A percentile compares a stretch with the other conserved stretches of the same genome.
These are phyloP conservation scores for Rutstroemia sp. DNA, from an alignment of 2,329 filamentous ascomycete species.

Conservation along the genomic window DNA sequence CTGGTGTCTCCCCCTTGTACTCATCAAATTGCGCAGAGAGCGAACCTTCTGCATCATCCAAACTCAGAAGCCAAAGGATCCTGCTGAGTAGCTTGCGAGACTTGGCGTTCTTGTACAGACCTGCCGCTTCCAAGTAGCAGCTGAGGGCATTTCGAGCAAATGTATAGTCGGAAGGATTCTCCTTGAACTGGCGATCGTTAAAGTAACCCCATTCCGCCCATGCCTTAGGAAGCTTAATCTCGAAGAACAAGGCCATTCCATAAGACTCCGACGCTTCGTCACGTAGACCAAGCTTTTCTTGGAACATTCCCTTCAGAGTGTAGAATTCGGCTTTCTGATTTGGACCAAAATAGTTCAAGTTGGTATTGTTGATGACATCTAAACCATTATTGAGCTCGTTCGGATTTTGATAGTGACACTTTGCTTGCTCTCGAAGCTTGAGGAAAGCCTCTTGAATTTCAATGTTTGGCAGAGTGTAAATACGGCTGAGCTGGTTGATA, in stretches of 20 bases:
- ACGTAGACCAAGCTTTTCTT: slow-evolving; percentile 86
- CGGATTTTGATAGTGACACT: slow-evolving; percentile 96
- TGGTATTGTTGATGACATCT: slow-evolving; percentile 99
- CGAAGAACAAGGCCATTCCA: slow-evolving; percentile 90
- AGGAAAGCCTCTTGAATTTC: slow-evolving; percentile 99
- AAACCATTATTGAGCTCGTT: slow-evolving; percentile 86
- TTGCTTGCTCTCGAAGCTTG: slow-evolving; percentile 96
- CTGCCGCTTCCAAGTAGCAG: slow-evolving; percentile 92
- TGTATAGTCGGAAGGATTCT: slow-evolving; percentile 72
- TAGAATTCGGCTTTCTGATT: slow-evolving; percentile 99
- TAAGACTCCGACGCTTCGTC: slow-evolving; percentile 91
- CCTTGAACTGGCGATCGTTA: slow-evolving; percentile 94
- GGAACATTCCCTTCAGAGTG: slow-evolving; percentile 98
- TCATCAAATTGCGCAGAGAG: slow-evolving; percentile 85
- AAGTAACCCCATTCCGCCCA: slow-evolving; percentile 99
- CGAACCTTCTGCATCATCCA: slow-evolving; percentile 80
- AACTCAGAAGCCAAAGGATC: slow-evolving; percentile 89
- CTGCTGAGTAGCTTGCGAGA: slow-evolving; percentile 88
- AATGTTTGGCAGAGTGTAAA: slow-evolving; percentile 98
- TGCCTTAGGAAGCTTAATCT: slow-evolving; percentile 89
- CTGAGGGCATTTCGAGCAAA: slow-evolving; percentile 87
- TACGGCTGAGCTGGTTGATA: slow-evolving; percentile 92
- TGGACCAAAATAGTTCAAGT: slow-evolving; percentile 93
- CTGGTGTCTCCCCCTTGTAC: slow-evolving; percentile 93
- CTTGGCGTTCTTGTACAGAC: slow-evolving; percentile 95